Percentiles rank a stretch among this genome's conserved stretches.
phyloP scores from a whole-genome alignment of 1,284 basidiomycete species.

The Ganoderma sinense region DNA sequence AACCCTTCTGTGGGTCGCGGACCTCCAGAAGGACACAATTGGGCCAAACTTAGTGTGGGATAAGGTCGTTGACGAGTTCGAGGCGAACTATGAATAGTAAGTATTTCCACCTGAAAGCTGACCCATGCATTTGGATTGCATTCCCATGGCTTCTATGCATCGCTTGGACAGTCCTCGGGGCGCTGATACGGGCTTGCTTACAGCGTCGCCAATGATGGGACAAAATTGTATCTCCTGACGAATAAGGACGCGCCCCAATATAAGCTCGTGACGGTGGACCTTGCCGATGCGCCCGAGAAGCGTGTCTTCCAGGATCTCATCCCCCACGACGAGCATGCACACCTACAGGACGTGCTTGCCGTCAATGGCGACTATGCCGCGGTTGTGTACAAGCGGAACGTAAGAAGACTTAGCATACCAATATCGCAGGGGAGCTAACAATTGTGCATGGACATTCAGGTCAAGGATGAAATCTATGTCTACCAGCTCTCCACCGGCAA shows the following conservation, averaged over 20 bases:
- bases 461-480: conserved; percentile 85
- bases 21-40: conserved; percentile 65
- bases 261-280: conserved; percentile 73
- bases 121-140: not conserved
- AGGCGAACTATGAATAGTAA: conserved; percentile 69
- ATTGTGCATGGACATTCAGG: conserved; percentile 46
- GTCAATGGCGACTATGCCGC: conserved; percentile 69
- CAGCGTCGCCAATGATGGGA: conserved; percentile 75
- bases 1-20: conserved; percentile 79
- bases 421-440: not conserved
- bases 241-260: conserved; percentile 72
- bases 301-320: conserved; percentile 68
- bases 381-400: conserved; percentile 79
- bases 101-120: conserved; percentile 33
- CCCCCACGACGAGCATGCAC: conserved; percentile 74
- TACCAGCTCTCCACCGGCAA: conserved; percentile 68
- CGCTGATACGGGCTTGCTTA: not conserved
- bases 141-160: not conserved
- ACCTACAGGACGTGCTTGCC: conserved; percentile 58
- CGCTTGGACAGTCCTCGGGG: not conserved
- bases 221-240: conserved; percentile 70
- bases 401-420: conserved; percentile 40
- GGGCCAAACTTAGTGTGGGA: conserved; percentile 73
- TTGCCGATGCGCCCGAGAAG: conserved; percentile 54
- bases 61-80: conserved; percentile 71